Conservation (phyloP, 139 green algal genomes). For the Chlamydomonas sp. region DNA sequence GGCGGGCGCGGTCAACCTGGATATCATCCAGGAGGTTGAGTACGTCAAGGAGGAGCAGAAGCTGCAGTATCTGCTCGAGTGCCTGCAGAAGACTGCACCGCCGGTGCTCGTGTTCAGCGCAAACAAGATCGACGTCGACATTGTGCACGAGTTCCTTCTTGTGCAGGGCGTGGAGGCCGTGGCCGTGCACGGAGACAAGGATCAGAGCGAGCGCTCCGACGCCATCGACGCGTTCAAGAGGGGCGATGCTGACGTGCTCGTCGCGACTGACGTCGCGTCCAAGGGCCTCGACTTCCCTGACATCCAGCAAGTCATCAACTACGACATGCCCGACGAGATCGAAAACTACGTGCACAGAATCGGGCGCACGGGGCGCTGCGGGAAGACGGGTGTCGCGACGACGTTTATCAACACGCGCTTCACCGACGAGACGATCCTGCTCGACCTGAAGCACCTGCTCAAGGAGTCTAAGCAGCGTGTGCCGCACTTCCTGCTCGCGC, state of each 20-base stretch:
- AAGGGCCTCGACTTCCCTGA: conserved; percentile 80
- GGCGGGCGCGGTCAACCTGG: conserved; percentile 86
- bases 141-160: conserved; percentile 91
- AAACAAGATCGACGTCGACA: conserved; percentile 95
- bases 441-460: conserved; percentile 94
- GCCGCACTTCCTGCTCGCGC: conserved; percentile 74
- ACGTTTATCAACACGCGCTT: conserved; percentile 95
- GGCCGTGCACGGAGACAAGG: conserved; percentile 91
- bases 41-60: conserved; percentile 98
- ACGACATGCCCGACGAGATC: conserved; percentile 98
- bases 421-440: conserved; percentile 78
- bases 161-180: conserved; percentile 92
- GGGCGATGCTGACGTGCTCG: conserved; percentile 86
- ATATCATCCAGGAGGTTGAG: conserved; percentile 98
- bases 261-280: conserved; percentile 93
- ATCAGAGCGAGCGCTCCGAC: conserved; percentile 83
- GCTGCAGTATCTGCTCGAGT: conserved; percentile 90
- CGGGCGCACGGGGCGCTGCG: conserved; percentile 81
- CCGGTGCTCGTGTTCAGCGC: conserved; percentile 97
- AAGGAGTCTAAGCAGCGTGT: conserved; percentile 62
- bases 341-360: conserved; percentile 98
- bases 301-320: conserved; percentile 99
- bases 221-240: conserved; percentile 90
- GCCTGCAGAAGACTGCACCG: conserved; percentile 94
- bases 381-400: conserved; percentile 95